Conservation (phyloP, 2,329 filamentous ascomycete genomes). For the Achaetomium macrosporum region DNA sequence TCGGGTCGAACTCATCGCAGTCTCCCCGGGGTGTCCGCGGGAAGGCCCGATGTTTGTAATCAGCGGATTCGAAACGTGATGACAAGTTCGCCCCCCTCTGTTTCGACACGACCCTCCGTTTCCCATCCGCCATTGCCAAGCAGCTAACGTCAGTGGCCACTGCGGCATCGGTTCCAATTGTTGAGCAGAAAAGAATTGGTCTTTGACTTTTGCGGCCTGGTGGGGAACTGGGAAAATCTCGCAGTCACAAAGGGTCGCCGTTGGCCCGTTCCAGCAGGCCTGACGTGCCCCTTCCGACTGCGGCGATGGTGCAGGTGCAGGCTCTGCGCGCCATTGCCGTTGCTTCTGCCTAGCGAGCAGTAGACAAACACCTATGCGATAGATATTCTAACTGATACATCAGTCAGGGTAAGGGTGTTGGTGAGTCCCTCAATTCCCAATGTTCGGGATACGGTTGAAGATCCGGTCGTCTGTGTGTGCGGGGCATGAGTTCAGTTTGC, state of each 20-base stretch:
- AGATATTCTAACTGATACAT: no score
- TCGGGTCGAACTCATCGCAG: neutral
- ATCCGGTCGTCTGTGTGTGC: no score
- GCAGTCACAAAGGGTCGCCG: slow-evolving; percentile 1
- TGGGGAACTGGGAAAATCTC: slow-evolving; percentile 13
- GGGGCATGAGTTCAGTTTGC: no score
- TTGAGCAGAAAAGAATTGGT: slow-evolving; percentile 1
- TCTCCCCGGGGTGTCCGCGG: neutral
- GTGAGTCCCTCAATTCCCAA: no score
- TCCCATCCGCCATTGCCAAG: neutral
- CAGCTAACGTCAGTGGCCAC: neutral
- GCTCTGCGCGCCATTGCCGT: neutral
- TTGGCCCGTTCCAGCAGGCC: slow-evolving; percentile 4
- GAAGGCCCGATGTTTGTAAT: slow-evolving; percentile 17
- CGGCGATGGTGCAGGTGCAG: neutral
- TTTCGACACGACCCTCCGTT: neutral
- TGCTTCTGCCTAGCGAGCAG: neutral
- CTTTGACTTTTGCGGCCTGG: neutral
- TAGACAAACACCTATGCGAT: no score
- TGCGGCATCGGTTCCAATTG: slow-evolving; percentile 9
- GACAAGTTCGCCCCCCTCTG: slow-evolving; percentile 14
- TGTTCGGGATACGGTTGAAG: no score
- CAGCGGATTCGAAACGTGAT: slow-evolving; percentile 2
- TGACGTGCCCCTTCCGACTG: slow-evolving; percentile 2
- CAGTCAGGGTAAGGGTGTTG: no score